Conservation (phyloP, 108 stramenopile species). For the Licmophora abbreviata region DNA sequence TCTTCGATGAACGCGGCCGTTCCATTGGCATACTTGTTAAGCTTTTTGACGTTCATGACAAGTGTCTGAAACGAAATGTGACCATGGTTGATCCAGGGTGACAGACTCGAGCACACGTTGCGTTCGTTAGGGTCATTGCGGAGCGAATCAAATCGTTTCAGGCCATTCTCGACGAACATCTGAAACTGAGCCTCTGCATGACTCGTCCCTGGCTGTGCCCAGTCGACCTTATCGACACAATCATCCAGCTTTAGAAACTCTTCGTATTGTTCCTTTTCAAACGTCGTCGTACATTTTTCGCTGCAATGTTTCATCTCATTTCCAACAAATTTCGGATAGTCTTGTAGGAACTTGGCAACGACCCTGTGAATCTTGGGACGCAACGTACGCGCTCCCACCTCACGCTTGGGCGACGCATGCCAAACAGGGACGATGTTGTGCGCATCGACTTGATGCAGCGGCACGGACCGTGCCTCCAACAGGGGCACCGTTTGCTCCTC, state of each 20-base stretch:
- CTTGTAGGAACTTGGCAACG: conserved; percentile 52
- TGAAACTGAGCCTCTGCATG: conserved; percentile 67
- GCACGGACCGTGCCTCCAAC: conserved; percentile 35
- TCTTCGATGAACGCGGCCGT: conserved; percentile 92
- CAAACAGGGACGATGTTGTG: conserved; percentile 98
- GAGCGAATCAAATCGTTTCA: conserved; percentile 65
- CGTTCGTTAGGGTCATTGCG: conserved; percentile 91
- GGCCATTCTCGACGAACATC: conserved; percentile 47
- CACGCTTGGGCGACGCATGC: conserved; percentile 83
- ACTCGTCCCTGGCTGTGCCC: conserved; percentile 61
- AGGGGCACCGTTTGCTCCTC: conserved; percentile 42
- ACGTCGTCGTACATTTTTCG: too few species aligned
- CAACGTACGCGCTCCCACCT: conserved; percentile 95
- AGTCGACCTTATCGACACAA: conserved; percentile 41
- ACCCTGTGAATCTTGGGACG: conserved; percentile 89
- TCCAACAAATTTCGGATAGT: conserved; percentile 63
- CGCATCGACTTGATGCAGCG: conserved; percentile 93
- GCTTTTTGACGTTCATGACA: conserved; percentile 50
- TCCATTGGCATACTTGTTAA: conserved; percentile 66
- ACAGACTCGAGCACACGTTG: conserved; percentile 70
- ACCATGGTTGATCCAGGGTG: conserved; percentile 86
- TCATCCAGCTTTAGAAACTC: conserved; percentile 54
- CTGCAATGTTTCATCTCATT: too few species aligned
- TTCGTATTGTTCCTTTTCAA: conserved; percentile 35
- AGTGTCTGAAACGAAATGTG: conserved; percentile 85